Evolutionary conservation across 2,329 filamentous ascomycete species (phyloP).

Genomic region (Coniella vitis): DNA sequence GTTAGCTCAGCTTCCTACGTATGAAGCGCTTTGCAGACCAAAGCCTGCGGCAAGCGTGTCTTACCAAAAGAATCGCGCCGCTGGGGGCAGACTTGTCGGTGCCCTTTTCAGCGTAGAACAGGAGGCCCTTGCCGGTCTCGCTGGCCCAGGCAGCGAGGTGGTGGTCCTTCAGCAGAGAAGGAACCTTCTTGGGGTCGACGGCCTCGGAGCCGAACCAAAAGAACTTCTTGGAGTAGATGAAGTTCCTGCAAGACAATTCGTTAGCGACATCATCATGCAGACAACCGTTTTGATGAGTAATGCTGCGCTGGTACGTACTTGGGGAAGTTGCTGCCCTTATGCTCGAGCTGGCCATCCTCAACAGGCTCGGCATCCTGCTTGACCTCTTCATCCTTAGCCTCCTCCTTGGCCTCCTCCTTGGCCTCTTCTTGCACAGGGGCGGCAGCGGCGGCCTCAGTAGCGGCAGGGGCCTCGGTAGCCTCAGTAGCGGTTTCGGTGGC

Average conservation of each 20-base stretch:
- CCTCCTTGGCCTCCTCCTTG: constrained; percentile 50
- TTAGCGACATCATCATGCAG: constrained; percentile 18
- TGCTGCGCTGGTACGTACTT: constrained; percentile 60
- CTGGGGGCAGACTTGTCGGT: constrained; percentile 75
- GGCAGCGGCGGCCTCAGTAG: constrained; percentile 27
- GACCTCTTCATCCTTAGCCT: constrained; percentile 41
- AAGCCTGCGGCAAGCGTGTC: constrained; percentile 24
- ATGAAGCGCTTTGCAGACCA: background rate
- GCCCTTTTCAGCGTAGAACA: constrained; percentile 82
- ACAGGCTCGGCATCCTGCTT: constrained; percentile 43
- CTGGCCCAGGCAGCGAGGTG: constrained; percentile 81
- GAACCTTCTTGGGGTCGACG: constrained; percentile 66
- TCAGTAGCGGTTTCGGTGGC: constrained; percentile 25
- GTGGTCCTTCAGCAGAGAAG: constrained; percentile 75
- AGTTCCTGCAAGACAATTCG: constrained; percentile 52
- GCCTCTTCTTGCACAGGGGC: constrained; percentile 32
- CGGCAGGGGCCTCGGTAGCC: constrained; percentile 32
- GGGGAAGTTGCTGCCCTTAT: constrained; percentile 81
- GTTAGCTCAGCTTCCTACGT: background rate
- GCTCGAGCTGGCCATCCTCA: constrained; percentile 76
- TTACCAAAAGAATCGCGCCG: constrained; percentile 79
- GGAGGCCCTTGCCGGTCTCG: constrained; percentile 89
- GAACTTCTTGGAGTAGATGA: constrained; percentile 87
- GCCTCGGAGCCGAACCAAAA: constrained; percentile 79
- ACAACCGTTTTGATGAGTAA: too few relatives aligned